These are phyloP conservation scores for Begonia loranthoides DNA, from an alignment of 306 rosid genomes.

Conservation along the genomic window DNA sequence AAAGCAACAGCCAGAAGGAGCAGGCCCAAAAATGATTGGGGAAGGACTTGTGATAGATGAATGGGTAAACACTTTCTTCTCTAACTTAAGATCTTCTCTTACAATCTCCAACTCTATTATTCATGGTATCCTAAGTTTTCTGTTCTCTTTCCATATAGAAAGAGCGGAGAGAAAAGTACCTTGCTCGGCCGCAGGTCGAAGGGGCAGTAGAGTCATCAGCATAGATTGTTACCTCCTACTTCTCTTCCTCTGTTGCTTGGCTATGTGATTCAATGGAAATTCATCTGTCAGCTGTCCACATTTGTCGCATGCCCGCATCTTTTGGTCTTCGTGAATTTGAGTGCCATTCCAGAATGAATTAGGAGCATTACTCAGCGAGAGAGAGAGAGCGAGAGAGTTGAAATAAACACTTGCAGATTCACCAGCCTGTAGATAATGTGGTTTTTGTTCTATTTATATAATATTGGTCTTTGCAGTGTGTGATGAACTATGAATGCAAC, in stretches of 20 bases:
- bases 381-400: background rate
- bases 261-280: slow-evolving; percentile 4
- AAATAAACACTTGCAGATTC: slow-evolving; percentile 9
- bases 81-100: background rate
- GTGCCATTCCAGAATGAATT: background rate
- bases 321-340: no score
- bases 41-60: slow-evolving; percentile 96
- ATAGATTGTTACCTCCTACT: no score
- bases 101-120: background rate
- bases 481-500: no score
- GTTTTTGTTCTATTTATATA: slow-evolving; percentile 23
- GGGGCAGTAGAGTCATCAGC: slow-evolving; percentile 19
- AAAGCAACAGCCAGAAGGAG: slow-evolving; percentile 60
- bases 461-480: slow-evolving; percentile 9
- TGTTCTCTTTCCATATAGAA: slow-evolving; percentile 31
- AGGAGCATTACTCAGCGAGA: background rate
- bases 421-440: slow-evolving; percentile 31
- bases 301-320: no score
- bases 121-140: background rate
- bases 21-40: slow-evolving; percentile 65
- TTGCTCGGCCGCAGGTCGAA: slow-evolving; percentile 81
- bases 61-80: slow-evolving; percentile 51
- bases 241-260: no score
- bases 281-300: background rate
- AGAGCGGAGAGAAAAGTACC: slow-evolving; percentile 95